Percentiles rank a stretch among this genome's conserved stretches.
Conservation (phyloP, 495 filamentous ascomycete species). For the Umbilicaria muhlenbergii region DNA sequence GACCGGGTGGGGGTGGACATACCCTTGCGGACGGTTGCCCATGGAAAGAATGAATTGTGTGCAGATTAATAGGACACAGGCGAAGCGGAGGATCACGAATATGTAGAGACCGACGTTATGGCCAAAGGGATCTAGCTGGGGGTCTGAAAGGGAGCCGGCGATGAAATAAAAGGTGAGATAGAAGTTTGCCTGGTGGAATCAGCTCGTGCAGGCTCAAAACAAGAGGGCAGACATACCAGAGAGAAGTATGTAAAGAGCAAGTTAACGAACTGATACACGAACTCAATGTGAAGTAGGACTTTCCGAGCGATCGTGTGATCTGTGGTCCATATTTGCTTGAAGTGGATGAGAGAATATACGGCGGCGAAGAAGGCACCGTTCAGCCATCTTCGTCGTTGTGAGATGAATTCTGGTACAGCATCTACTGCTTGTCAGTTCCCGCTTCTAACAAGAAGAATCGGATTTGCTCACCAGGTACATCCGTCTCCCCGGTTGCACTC, state of each 20-base stretch:
- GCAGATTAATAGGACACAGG: slow-evolving; percentile 72
- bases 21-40: slow-evolving; percentile 93
- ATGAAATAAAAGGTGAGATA: slow-evolving; percentile 99
- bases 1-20: slow-evolving; percentile 9
- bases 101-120: slow-evolving; percentile 69
- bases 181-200: slow-evolving; percentile 60
- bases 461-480: slow-evolving; percentile 65
- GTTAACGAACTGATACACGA: slow-evolving; percentile 83
- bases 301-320: slow-evolving; percentile 86
- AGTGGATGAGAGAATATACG: slow-evolving; percentile 93
- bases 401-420: slow-evolving; percentile 72
- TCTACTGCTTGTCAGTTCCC: slow-evolving; percentile 13
- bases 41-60: slow-evolving; percentile 97
- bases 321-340: slow-evolving; percentile 81
- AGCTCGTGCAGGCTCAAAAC: neutral
- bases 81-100: slow-evolving; percentile 74
- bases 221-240: slow-evolving; percentile 33
- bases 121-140: slow-evolving; percentile 74
- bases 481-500: slow-evolving; percentile 86
- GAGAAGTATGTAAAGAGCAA: slow-evolving; percentile 96
- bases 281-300: slow-evolving; percentile 85
- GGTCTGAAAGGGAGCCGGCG: slow-evolving; percentile 78
- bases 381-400: slow-evolving; percentile 87
- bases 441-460: neutral
- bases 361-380: slow-evolving; percentile 99